These are phyloP conservation scores for Fusarium anguioides DNA, from an alignment of 2,329 filamentous ascomycete genomes.

Conservation along the genomic window DNA sequence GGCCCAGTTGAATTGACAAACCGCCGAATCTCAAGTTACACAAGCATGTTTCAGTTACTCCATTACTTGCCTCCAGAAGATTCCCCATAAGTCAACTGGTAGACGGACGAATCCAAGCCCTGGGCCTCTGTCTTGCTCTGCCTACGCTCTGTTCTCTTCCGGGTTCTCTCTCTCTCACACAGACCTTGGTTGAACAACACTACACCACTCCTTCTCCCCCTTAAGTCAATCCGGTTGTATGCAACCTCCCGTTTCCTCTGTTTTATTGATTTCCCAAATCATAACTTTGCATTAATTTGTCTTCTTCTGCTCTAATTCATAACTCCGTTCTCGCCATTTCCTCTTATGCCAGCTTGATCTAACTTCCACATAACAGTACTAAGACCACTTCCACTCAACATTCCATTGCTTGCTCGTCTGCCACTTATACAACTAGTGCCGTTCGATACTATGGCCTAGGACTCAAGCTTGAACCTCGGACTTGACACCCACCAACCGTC, in stretches of 20 bases:
- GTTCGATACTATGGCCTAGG: constrained; percentile 18
- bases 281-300: constrained; percentile 1
- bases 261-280: neutral
- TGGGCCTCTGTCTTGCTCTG: constrained; percentile 15
- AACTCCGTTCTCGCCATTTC: constrained; percentile 10
- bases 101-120: constrained; percentile 19
- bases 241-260: constrained; percentile 12
- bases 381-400: constrained; percentile 2
- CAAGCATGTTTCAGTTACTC: constrained; percentile 52
- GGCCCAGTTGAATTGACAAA: constrained; percentile 44
- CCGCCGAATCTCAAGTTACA: constrained; percentile 49
- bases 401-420: constrained; percentile 3
- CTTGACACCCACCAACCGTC: constrained; percentile 20
- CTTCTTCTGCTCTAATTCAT: constrained; percentile 1
- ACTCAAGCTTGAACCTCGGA: constrained; percentile 8
- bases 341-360: neutral
- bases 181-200: constrained; percentile 6
- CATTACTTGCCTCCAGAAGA: constrained; percentile 36
- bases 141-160: constrained; percentile 9
- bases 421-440: constrained; percentile 13
- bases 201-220: constrained; percentile 6
- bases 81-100: constrained; percentile 39
- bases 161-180: constrained; percentile 7
- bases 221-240: constrained; percentile 8
- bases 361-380: constrained; percentile 10